These are phyloP conservation scores for Bondarzewia mesenterica DNA, from an alignment of 1,284 basidiomycete species.

Conservation along the genomic window DNA sequence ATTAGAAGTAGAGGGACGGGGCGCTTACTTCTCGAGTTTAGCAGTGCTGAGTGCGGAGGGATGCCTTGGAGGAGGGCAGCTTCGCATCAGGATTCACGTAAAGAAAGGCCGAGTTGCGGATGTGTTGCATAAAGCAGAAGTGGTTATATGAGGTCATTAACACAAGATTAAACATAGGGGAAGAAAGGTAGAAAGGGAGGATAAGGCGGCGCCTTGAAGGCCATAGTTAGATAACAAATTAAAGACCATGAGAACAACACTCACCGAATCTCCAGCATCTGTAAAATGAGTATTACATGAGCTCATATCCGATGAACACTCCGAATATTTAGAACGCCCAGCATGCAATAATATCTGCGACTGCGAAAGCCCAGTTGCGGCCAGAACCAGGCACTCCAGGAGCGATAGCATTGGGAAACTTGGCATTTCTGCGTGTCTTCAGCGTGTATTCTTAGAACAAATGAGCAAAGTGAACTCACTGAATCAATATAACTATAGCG, in stretches of 20 bases:
- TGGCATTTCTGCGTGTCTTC: constrained; percentile 43
- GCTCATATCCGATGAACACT: constrained; percentile 76
- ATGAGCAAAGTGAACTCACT: constrained; percentile 42
- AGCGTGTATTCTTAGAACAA: not conserved
- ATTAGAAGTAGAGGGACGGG: not conserved
- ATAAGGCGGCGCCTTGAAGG: constrained; percentile 68
- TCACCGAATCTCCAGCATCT: constrained; percentile 77
- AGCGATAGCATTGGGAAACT: constrained; percentile 58
- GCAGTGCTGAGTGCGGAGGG: constrained; percentile 51
- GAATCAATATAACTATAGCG: constrained; percentile 64
- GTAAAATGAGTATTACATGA: constrained; percentile 72
- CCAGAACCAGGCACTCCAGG: constrained; percentile 61
- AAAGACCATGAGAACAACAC: constrained; percentile 26
- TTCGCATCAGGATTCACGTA: constrained; percentile 45
- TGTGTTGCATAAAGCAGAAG: constrained; percentile 76
- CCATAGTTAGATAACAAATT: constrained; percentile 2
- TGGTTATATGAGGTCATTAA: constrained; percentile 71
- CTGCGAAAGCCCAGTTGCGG: constrained; percentile 67
- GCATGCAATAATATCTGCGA: constrained; percentile 73
- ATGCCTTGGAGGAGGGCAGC: constrained; percentile 35
- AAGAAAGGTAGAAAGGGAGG: constrained; percentile 74
- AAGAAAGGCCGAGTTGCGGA: constrained; percentile 60
- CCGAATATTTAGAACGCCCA: constrained; percentile 68
- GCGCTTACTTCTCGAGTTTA: constrained; percentile 59
- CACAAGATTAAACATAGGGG: constrained; percentile 64